These are phyloP conservation scores for Skeletonema menzelii DNA, from an alignment of 108 stramenopile species.

Conservation along the genomic window DNA sequence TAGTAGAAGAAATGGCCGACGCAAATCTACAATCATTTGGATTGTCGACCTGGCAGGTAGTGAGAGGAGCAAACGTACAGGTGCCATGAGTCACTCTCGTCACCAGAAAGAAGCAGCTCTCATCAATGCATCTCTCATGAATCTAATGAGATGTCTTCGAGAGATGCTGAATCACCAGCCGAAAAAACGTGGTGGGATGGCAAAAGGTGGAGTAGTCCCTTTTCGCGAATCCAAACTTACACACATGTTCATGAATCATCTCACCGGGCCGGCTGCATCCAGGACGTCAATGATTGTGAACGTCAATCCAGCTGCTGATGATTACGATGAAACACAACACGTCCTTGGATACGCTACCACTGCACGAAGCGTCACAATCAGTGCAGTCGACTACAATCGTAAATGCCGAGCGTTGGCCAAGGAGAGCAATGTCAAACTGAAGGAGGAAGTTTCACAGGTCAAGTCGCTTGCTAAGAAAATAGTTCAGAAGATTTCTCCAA, in stretches of 20 bases:
- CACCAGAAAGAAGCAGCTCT: slow-evolving; percentile 93
- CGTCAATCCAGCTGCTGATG: slow-evolving; percentile 81
- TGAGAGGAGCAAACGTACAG: slow-evolving; percentile 90
- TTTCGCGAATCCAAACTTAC: slow-evolving; percentile 98
- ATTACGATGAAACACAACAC: slow-evolving; percentile 95
- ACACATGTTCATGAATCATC: slow-evolving; percentile 94
- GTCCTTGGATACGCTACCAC: slow-evolving; percentile 84
- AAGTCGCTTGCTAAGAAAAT: slow-evolving; percentile 40
- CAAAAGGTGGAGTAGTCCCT: slow-evolving; percentile 71
- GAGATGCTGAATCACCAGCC: slow-evolving; percentile 75
- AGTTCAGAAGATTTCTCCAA: slow-evolving; percentile 45
- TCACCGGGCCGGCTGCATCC: slow-evolving; percentile 70
- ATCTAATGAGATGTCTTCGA: slow-evolving; percentile 94
- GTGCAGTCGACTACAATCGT: slow-evolving; percentile 53
- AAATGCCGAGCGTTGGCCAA: slow-evolving; percentile 55
- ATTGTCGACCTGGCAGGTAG: slow-evolving; percentile 98
- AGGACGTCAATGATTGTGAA: slow-evolving; percentile 92
- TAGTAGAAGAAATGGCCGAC: slow-evolving; percentile 19
- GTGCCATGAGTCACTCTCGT: slow-evolving; percentile 49
- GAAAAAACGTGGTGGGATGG: slow-evolving; percentile 52
- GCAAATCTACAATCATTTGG: slow-evolving; percentile 72
- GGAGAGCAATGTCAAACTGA: slow-evolving; percentile 33
- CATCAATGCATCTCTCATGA: slow-evolving; percentile 97
- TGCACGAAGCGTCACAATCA: slow-evolving; percentile 74
- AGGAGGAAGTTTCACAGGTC: slow-evolving; percentile 20